Base-by-base conservation (phyloP, 2,329 filamentous ascomycete species). In the Penicillium frequentans region DNA sequence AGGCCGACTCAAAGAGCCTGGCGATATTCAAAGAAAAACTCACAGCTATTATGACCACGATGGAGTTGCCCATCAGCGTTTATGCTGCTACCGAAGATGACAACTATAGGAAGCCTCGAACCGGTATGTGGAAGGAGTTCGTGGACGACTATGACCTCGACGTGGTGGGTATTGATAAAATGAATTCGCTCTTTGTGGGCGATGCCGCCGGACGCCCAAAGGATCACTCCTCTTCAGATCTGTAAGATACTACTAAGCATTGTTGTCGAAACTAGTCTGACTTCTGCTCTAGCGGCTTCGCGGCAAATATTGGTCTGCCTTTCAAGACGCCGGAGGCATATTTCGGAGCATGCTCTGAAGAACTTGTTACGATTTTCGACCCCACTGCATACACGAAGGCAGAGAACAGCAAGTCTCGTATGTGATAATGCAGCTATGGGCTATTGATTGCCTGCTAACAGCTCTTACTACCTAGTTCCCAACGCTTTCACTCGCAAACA, bases 261-360 rank as follows among this genome's bases (percentile, higher is more conserved):
- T 19, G 11, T 14, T 23, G 19, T 23, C 19, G 19, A 5, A 54
- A n/a, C 63, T 59, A 4, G 58, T 63, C 70, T 68, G 44, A 66
- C 46, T 47, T 44, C 11, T 2, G 4, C 27, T 35, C 23, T 64
- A 86, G 91, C 56, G 90, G 97, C 68, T 89, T 98, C 66, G 93
- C 95, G 3, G 81, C 87, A 59, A 98, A 99, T 68, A 77, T 93
- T 13, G 90, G 90, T 4, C 85, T 99, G 63, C 71, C 78, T 13
- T 99, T 93, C 72, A 79, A 86, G 56, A 96, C 93, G 0, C 95
- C 95, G 0, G 95, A 99, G 70, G 93, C 97, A 73, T 96, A 88
- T 98, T 98, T 70, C 93, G 1, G 82, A 82, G 1, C 84, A 91
- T 64, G 68, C 82, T 24, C 80, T 89, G 1, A 82, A 86, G 62